Evolutionary conservation across 352 stramenopile genomes (phyloP).

Genomic region (Globisporangium nagaii): DNA sequence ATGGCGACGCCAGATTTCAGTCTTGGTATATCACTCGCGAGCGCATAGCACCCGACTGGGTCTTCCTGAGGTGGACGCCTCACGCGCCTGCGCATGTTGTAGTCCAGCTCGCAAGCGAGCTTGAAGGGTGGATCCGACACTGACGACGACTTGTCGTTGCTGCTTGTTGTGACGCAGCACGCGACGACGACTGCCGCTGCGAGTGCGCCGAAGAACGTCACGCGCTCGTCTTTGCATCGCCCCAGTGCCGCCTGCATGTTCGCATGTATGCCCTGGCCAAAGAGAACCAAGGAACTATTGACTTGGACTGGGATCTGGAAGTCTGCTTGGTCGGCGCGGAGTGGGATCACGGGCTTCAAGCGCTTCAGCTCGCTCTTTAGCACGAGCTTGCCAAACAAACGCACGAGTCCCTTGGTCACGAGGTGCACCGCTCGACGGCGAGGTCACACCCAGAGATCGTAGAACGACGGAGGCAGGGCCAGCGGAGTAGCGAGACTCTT

Average conservation of each 20-base stretch:
- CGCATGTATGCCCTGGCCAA: conserved; percentile 27
- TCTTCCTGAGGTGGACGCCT: not conserved
- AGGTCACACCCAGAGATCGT: conserved; percentile 21
- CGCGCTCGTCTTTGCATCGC: conserved; percentile 32
- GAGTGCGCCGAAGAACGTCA: conserved; percentile 29
- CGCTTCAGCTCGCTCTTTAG: not conserved
- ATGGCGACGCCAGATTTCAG: conserved; percentile 5
- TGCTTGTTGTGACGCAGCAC: not conserved
- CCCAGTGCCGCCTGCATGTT: conserved; percentile 26
- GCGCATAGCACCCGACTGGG: not conserved
- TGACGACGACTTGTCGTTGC: not conserved
- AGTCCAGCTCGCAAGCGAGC: not conserved
- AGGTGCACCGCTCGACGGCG: conserved; percentile 15
- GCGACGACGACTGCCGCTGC: conserved; percentile 14
- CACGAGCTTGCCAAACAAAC: conserved; percentile 9
- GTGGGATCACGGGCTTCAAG: conserved; percentile 6
- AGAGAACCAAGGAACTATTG: conserved; percentile 29
- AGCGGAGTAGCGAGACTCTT: not conserved
- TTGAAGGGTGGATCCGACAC: not conserved
- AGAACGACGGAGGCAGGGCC: conserved; percentile 19
- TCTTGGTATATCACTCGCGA: not conserved
- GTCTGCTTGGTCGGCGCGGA: conserved; percentile 24
- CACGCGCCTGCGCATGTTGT: conserved; percentile 2
- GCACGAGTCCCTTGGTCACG: conserved; percentile 14
- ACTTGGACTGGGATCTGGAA: conserved; percentile 18